Evolutionary conservation across 2,329 filamentous ascomycete genomes (phyloP).

Genomic region (Arthrobotrys sphaeroides): DNA sequence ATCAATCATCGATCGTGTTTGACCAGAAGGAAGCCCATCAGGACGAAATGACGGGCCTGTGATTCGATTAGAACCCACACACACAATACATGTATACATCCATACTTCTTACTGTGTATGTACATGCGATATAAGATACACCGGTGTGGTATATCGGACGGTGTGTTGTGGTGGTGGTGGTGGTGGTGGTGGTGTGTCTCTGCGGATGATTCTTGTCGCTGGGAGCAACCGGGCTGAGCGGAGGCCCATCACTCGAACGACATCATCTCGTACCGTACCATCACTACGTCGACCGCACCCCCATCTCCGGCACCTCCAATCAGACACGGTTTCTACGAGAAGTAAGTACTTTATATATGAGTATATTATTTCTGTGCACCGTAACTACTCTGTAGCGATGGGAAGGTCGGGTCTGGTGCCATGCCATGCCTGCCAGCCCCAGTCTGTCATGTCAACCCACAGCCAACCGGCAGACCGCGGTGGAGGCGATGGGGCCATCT

Average conservation of each 20-base stretch:
- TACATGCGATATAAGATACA: too few species aligned
- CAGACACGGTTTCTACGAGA: too few species aligned
- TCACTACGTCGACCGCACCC: constrained; percentile 46
- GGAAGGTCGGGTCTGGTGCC: constrained; percentile 30
- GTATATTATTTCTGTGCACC: neutral
- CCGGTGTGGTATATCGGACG: constrained; percentile 1
- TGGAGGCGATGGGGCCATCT: constrained; percentile 30
- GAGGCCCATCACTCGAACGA: constrained; percentile 25
- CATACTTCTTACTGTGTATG: too few species aligned
- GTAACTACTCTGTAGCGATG: neutral
- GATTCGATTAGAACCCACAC: constrained; percentile 14
- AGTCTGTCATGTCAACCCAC: constrained; percentile 53
- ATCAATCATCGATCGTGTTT: constrained; percentile 24
- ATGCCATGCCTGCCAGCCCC: constrained; percentile 42
- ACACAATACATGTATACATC: neutral
- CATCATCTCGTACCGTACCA: constrained; percentile 40
- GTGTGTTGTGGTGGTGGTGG: too few species aligned
- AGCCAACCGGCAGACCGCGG: constrained; percentile 52
- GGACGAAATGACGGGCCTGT: constrained; percentile 20
- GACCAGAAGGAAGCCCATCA: constrained; percentile 2
- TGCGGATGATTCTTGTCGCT: too few species aligned
- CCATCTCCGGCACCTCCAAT: constrained; percentile 28
- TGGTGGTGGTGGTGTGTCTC: neutral
- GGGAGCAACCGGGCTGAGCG: constrained; percentile 39
- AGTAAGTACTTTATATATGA: too few species aligned